Evolutionary conservation across 2,329 filamentous ascomycete species (phyloP).

Genomic region (Diaporthe humulicola): DNA sequence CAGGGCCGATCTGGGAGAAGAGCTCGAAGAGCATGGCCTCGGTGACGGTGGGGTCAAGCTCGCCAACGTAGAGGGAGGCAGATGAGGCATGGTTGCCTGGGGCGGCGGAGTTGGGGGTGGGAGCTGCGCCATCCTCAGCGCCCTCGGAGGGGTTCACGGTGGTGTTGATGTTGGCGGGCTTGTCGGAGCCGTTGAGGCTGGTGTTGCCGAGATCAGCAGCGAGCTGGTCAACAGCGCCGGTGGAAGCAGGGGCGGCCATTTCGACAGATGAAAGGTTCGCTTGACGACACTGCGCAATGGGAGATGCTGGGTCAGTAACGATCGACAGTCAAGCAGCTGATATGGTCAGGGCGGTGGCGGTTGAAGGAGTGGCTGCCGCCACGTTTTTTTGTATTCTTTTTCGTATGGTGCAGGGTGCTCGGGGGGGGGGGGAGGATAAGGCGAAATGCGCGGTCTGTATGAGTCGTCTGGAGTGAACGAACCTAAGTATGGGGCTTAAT

Average conservation of each 20-base stretch:
- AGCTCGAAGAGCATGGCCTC: slow-evolving; percentile 99
- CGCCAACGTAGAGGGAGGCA: slow-evolving; percentile 97
- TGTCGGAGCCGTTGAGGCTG: slow-evolving; percentile 76
- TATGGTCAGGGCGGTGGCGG: not conserved
- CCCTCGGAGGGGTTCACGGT: slow-evolving; percentile 68
- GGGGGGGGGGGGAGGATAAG: not conserved
- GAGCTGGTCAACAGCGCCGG: slow-evolving; percentile 82
- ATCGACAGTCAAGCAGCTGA: slow-evolving; percentile 37
- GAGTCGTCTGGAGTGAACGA: slow-evolving; percentile 8
- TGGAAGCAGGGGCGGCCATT: slow-evolving; percentile 72
- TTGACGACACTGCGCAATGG: slow-evolving; percentile 42
- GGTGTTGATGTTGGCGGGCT: slow-evolving; percentile 79
- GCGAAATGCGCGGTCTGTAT: not conserved
- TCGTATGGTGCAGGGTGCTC: not conserved
- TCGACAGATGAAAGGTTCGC: slow-evolving; percentile 50
- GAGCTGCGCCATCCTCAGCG: slow-evolving; percentile 72
- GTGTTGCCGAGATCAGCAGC: slow-evolving; percentile 81
- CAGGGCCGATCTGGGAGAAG: slow-evolving; percentile 98
- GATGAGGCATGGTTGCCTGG: slow-evolving; percentile 91
- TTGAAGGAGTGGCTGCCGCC: not conserved
- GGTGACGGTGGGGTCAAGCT: slow-evolving; percentile 97
- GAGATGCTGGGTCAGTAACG: slow-evolving; percentile 41
- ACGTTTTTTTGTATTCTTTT: not conserved
- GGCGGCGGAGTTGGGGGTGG: slow-evolving; percentile 80
- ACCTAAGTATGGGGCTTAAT: slow-evolving; percentile 33